Conservation (phyloP, 1,284 basidiomycete genomes). For the Irpex rosettiformis region DNA sequence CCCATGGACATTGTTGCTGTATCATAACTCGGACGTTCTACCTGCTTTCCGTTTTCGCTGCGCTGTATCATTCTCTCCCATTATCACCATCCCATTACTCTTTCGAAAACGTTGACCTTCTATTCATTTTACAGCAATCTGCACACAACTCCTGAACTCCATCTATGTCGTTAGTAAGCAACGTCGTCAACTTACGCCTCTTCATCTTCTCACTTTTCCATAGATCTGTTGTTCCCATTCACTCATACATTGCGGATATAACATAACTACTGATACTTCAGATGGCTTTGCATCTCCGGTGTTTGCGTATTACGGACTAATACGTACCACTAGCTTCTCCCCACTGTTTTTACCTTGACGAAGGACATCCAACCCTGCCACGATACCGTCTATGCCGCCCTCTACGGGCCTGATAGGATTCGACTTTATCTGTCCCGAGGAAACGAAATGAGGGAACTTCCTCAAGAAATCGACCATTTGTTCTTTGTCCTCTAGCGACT, state of each 20-base stretch:
- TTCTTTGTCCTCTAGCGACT: conserved; percentile 15
- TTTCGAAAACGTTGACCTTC: not conserved
- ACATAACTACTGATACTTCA: not conserved
- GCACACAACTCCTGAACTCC: too few relatives aligned
- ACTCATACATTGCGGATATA: not conserved
- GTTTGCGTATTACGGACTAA: not conserved
- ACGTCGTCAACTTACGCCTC: not conserved
- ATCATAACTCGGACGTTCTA: not conserved
- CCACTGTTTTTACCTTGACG: conserved; percentile 23
- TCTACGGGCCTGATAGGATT: conserved; percentile 21
- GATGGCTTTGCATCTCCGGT: not conserved
- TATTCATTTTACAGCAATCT: not conserved
- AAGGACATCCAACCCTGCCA: conserved; percentile 24
- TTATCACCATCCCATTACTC: too few relatives aligned
- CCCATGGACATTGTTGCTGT: not conserved
- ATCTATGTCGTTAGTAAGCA: not conserved
- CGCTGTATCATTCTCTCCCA: not conserved
- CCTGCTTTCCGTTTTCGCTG: not conserved
- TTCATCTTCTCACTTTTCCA: not conserved
- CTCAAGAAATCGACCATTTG: conserved; percentile 23
- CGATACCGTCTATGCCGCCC: conserved; percentile 20
- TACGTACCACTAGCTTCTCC: conserved; percentile 22
- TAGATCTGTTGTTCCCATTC: not conserved
- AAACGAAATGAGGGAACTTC: conserved; percentile 21
- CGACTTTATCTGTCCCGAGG: conserved; percentile 18